Evolutionary conservation across 176 grass and related monocot genomes (phyloP), one percentile per base, ranked within the genome.

Genomic region (Paspalum notatum): DNA sequence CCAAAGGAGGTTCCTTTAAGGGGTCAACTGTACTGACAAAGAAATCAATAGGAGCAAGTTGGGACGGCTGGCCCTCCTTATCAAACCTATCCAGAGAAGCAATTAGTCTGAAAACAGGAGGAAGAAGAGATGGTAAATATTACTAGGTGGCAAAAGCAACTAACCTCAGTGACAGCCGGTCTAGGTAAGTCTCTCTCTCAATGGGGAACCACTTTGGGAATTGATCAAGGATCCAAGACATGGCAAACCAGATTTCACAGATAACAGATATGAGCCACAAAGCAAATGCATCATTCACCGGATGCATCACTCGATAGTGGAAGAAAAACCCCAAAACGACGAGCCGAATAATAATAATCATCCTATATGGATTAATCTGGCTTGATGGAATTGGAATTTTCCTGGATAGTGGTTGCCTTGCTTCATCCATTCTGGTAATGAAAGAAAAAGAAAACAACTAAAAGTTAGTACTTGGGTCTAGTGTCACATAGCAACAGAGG

Each of bases 201-300:
- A 97, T 97, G 12, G 95, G 95, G 62, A 92, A 86, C 95, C 95
- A 97, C 81, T 97, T 94, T 17, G 95, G 95, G 26, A 97, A 97
- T 70, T 97, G 95, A 90, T 97, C 95, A 62, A 97, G 90, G 85
- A 97, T 94, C 91, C 95, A 97, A 71, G 95, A 97, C 89, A 87
- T 69, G 50, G 91, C 91, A 92, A 97, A 97, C 95, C 95, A 97
- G 53, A 97, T 97, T 82, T 97, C 95, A 58, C 91, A 97, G 32
- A 97, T 97, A 22, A 97, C 90, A 39, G 95, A 97, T 82, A 97
- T 92, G 21, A 97, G 91, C 91, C 91, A 97, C 43, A 97, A 75
- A 67, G 95, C 89, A 84, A 92, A 97, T 77, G 95, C 95, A 85
- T 97, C 91, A 74, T 44, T 60, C 22, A 92, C 90, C 0, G 90